Evolutionary conservation across 192 early-diverging fungal genomes (phyloP).

Genomic region (Backusella circina): DNA sequence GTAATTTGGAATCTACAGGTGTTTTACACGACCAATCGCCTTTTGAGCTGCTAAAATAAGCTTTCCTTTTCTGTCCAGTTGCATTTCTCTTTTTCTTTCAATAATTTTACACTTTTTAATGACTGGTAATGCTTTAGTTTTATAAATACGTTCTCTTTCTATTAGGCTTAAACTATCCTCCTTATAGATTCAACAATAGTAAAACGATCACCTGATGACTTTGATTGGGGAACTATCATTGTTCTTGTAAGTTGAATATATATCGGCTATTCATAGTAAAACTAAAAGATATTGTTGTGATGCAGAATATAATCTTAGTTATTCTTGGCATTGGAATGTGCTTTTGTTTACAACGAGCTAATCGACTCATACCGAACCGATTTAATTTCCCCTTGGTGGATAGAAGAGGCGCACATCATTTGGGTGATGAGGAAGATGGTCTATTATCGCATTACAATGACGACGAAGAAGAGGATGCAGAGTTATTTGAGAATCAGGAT

Average conservation of each 20-base stretch:
- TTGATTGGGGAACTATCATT: slow-evolving; percentile 10
- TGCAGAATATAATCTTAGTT: slow-evolving; percentile 13
- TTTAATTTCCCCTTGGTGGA: slow-evolving; percentile 15
- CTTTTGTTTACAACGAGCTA: slow-evolving; percentile 20
- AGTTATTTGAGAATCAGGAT: neutral
- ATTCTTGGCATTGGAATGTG: slow-evolving; percentile 20
- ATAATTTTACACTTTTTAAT: neutral
- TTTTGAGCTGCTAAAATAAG: neutral
- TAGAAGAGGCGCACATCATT: neutral
- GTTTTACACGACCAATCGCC: neutral
- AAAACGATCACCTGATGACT: slow-evolving; percentile 10
- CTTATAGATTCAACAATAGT: neutral
- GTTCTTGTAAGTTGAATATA: slow-evolving; percentile 11
- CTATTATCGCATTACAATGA: slow-evolving; percentile 12
- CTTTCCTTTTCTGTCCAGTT: neutral
- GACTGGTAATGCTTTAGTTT: neutral
- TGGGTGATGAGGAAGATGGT: slow-evolving; percentile 11
- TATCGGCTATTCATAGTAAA: neutral
- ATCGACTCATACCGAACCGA: slow-evolving; percentile 23
- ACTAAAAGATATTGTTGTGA: neutral
- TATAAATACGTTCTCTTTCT: too few relatives aligned
- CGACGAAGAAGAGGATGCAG: neutral
- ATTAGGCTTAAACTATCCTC: too few relatives aligned
- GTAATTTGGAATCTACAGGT: too few relatives aligned
- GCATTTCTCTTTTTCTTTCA: neutral